A percentile compares a stretch with the other conserved stretches of the same genome.
These are phyloP conservation scores for Sordaria brevicollis DNA, from an alignment of 495 filamentous ascomycete species.

Conservation along the genomic window DNA sequence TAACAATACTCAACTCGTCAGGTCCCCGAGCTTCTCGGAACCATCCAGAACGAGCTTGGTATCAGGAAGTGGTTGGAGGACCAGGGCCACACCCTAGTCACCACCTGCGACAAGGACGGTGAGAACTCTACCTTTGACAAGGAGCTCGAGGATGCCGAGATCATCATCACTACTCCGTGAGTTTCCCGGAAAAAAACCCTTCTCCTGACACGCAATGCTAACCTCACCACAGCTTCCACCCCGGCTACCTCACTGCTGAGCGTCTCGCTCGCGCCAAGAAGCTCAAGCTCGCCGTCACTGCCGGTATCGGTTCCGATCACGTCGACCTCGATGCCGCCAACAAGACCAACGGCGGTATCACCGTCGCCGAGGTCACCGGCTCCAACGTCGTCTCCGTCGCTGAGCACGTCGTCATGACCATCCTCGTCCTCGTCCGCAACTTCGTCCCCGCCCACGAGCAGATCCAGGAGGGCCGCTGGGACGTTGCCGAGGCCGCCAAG, in stretches of 20 bases:
- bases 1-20: constrained; percentile 21
- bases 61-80: constrained; percentile 94
- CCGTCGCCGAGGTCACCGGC: constrained; percentile 93
- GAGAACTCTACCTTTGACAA: constrained; percentile 88
- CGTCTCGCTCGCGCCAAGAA: constrained; percentile 98
- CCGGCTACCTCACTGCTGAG: constrained; percentile 93
- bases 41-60: constrained; percentile 96
- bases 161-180: constrained; percentile 98
- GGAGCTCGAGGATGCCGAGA: constrained; percentile 90
- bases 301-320: constrained; percentile 96
- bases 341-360: constrained; percentile 96
- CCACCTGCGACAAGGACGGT: constrained; percentile 92
- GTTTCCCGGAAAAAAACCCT: constrained; percentile 13
- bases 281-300: constrained; percentile 91
- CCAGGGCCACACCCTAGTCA: constrained; percentile 88
- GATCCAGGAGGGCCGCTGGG: constrained; percentile 80
- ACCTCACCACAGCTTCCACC: constrained; percentile 71
- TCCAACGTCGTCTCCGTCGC: constrained; percentile 86
- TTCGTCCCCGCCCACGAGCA: constrained; percentile 96
- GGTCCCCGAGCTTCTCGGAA: constrained; percentile 80
- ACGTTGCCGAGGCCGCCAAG: constrained; percentile 93
- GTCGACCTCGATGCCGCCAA: constrained; percentile 95
- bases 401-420: constrained; percentile 98
- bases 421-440: constrained; percentile 92
- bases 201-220: constrained; percentile 3